Conservation (phyloP, 208 protist genomes). For the Leptomonas seymouri region DNA sequence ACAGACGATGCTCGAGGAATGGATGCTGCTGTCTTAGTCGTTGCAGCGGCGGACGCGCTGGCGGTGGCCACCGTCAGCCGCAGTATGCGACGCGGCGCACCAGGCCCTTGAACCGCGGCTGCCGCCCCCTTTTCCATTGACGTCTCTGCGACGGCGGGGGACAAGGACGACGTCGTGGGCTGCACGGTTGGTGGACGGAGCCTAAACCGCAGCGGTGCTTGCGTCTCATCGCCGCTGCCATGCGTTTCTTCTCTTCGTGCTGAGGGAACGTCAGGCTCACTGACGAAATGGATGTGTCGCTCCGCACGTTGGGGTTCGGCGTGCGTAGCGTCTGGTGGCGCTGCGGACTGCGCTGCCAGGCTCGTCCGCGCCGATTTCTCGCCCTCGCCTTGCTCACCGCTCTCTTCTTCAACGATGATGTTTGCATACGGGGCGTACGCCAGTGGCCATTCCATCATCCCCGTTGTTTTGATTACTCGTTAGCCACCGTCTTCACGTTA, state of each 20-base stretch:
- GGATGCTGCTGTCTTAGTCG: neutral
- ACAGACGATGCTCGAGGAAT: neutral
- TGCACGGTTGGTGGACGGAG: neutral
- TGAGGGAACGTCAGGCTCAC: neutral
- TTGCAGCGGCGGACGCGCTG: neutral
- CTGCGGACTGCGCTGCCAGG: neutral
- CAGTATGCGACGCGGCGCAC: constrained; percentile 3
- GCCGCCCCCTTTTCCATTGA: neutral
- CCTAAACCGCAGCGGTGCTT: neutral
- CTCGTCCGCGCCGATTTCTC: neutral
- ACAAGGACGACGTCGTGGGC: neutral
- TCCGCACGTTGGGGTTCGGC: neutral
- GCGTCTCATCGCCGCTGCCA: neutral
- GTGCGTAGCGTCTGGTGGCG: neutral
- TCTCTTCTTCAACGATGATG: constrained; percentile 32
- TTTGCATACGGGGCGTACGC: constrained; percentile 21
- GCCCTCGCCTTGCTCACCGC: neutral
- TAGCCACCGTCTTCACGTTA: too few relatives aligned
- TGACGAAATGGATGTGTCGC: constrained; percentile 2
- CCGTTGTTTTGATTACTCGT: too few relatives aligned
- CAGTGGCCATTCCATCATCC: constrained; percentile 33
- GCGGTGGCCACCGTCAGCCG: neutral
- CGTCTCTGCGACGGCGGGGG: neutral
- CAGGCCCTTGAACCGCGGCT: neutral
- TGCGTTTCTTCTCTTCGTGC: neutral